Conservation (phyloP, 2,329 filamentous ascomycete species). For the Sarocladiaceae sp. region DNA sequence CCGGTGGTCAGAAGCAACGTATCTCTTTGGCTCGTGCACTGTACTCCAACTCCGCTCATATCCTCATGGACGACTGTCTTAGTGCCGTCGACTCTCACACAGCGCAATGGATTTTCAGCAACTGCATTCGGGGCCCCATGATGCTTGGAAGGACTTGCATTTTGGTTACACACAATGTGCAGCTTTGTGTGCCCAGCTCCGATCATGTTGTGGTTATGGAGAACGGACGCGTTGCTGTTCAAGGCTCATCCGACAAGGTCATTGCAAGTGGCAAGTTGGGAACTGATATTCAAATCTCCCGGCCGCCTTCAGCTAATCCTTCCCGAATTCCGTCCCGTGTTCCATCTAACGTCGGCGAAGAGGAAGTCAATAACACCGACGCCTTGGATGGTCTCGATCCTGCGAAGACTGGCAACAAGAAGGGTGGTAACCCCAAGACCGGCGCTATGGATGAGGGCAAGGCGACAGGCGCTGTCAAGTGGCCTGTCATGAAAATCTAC, state of each 20-base stretch:
- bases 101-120: constrained; percentile 95
- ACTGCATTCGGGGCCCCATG: constrained; percentile 83
- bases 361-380: constrained; percentile 49
- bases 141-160: constrained; percentile 91
- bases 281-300: constrained; percentile 74
- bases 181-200: constrained; percentile 78
- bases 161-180: constrained; percentile 90
- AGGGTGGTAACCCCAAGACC: constrained; percentile 42
- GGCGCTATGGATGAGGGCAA: constrained; percentile 70
- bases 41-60: constrained; percentile 90
- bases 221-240: constrained; percentile 73
- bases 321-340: constrained; percentile 76
- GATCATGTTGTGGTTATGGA: constrained; percentile 81
- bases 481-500: constrained; percentile 81
- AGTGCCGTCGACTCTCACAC: constrained; percentile 97
- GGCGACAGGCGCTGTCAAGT: constrained; percentile 81
- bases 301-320: constrained; percentile 61
- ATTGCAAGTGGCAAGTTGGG: constrained; percentile 85
- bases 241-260: constrained; percentile 74
- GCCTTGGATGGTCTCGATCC: constrained; percentile 37
- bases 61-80: constrained; percentile 90
- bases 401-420: constrained; percentile 33
- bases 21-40: constrained; percentile 94
- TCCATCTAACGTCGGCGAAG: constrained; percentile 69
- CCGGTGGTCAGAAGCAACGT: constrained; percentile 94